A percentile compares a stretch with the other conserved stretches of the same genome.
These are phyloP conservation scores for Amesomyces nigricolor DNA, from an alignment of 2,329 filamentous ascomycete species.

Conservation along the genomic window DNA sequence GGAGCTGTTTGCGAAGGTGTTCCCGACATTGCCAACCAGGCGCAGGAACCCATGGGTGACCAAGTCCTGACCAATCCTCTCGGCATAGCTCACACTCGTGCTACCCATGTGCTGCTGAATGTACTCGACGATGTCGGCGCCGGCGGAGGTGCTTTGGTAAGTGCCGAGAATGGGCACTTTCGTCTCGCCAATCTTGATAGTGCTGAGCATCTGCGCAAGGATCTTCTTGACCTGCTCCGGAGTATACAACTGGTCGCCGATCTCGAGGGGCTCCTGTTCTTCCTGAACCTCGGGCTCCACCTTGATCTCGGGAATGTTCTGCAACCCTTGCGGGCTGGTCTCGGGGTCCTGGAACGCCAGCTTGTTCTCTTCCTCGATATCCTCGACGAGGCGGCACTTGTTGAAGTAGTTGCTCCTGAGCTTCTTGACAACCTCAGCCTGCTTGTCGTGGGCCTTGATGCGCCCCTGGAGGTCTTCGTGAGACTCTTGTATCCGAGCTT, in stretches of 20 bases:
- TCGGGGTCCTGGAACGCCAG: slow-evolving; percentile 89
- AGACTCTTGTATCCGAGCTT: slow-evolving; percentile 81
- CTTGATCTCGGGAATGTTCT: slow-evolving; percentile 74
- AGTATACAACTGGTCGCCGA: slow-evolving; percentile 82
- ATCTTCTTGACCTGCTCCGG: slow-evolving; percentile 89
- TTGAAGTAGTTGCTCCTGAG: slow-evolving; percentile 96
- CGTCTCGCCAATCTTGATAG: slow-evolving; percentile 79
- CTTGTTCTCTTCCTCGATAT: slow-evolving; percentile 97
- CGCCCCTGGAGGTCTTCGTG: slow-evolving; percentile 88
- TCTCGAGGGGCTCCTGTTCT: slow-evolving; percentile 77
- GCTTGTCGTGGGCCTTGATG: slow-evolving; percentile 89
- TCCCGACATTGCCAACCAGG: slow-evolving; percentile 89
- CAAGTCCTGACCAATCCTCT: slow-evolving; percentile 91
- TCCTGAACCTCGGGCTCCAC: slow-evolving; percentile 64
- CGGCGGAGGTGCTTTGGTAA: slow-evolving; percentile 87
- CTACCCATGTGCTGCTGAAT: slow-evolving; percentile 82
- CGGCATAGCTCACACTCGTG: slow-evolving; percentile 80
- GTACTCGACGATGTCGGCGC: slow-evolving; percentile 92
- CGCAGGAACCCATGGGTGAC: slow-evolving; percentile 80
- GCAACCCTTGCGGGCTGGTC: slow-evolving; percentile 55
- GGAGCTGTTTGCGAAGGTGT: slow-evolving; percentile 93
- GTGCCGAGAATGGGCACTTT: slow-evolving; percentile 95
- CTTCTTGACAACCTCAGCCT: slow-evolving; percentile 86
- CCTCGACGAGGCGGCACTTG: slow-evolving; percentile 93
- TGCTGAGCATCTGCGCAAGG: slow-evolving; percentile 76